A percentile compares a stretch with the other conserved stretches of the same genome.
phyloP scores from a whole-genome alignment of 2,329 filamentous ascomycete genomes.

The Cercospora canescens region DNA sequence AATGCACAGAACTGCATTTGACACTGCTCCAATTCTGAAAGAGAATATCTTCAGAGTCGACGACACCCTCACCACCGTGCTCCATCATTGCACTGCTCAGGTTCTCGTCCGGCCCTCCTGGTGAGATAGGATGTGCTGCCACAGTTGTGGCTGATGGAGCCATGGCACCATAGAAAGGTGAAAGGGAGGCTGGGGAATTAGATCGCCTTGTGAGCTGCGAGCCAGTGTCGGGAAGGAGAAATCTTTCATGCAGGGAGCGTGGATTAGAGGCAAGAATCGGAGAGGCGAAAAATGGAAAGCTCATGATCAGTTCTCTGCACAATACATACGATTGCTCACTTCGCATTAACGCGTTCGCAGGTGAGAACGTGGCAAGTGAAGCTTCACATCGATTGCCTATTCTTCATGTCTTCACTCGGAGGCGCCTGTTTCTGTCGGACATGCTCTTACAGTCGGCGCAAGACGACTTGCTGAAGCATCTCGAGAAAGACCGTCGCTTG shows the following conservation, averaged over 20 bases:
- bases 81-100: neutral
- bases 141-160: neutral
- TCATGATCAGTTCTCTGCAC: neutral
- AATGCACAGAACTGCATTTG: neutral
- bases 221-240: neutral
- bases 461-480: neutral
- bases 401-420: neutral
- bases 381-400: neutral
- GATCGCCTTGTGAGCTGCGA: neutral
- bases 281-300: neutral
- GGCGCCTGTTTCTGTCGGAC: neutral
- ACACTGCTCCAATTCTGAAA: neutral
- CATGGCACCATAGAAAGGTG: neutral
- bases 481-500: neutral
- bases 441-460: neutral
- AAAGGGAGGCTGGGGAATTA: neutral
- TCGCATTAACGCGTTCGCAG: neutral
- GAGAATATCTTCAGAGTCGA: neutral
- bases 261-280: neutral
- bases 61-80: neutral
- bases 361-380: neutral
- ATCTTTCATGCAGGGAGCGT: neutral
- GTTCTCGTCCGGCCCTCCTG: neutral
- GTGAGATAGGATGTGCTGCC: neutral
- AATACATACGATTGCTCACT: neutral